Base-by-base conservation (phyloP, 441 rosid species). In the Syzygium malaccense region DNA sequence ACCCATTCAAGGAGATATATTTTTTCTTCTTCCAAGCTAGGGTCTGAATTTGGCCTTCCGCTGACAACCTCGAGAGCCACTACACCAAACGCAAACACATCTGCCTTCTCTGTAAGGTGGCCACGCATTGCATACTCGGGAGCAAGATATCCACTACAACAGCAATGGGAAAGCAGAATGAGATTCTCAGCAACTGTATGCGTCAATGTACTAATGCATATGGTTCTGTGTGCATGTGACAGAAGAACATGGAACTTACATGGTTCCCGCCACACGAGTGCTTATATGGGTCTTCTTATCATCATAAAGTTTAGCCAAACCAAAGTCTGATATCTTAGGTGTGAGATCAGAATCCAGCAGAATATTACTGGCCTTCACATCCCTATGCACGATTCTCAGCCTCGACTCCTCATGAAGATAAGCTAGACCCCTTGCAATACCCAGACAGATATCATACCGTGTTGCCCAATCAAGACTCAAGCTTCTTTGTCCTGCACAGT, bases 381-480 rank as follows among this genome's bases (percentile, higher is more conserved):
- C 98, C 90, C 98, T 90, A 85, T 96, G 98, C 37, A 95, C 91
- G 80, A 96, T 94, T 87, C 96, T 93, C 85, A 91, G 90, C 89
- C 95, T 94, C 14, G 96, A 94, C 85, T 95, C 98, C 92, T 96
- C 95, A 33, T 95, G 98, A 55, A 96, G 96, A 89, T 96, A 96
- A 62, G 93, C 92, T 60, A 96, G 92, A 30, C 95, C 98, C 91
- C 95, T 92, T 68, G 97, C 97, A 28, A 94, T 90, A 68, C 96
- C 98, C 88, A 94, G 26, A 71, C 96, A 95, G 83, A 95, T 92
- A 89, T 91, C 92, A 75, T 83, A 93, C 7, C 96, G 95, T 6
- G 93, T 92, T 19, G 93, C 57, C 97, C 97, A 96, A 85, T 91
- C 89, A 57, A 95, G 95, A 71, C 87, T 88, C 90, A 94, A 88